These are phyloP conservation scores for Amoebophrya sp. DNA, from an alignment of 169 alveolate genomes.

Conservation along the genomic window DNA sequence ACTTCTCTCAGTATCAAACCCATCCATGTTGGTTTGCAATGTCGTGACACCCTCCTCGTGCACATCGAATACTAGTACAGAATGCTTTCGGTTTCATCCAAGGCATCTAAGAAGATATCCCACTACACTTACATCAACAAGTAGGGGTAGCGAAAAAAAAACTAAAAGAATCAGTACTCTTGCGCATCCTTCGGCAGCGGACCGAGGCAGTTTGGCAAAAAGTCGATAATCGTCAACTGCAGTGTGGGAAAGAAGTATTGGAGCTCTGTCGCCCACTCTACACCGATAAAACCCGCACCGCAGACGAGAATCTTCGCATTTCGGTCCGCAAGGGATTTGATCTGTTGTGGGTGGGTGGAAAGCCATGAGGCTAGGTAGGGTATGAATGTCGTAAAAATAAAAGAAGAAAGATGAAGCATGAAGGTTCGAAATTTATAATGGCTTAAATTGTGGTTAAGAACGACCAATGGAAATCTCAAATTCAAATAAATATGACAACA, in stretches of 20 bases:
- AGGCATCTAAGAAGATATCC: too few relatives aligned
- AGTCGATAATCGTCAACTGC: slow-evolving; percentile 46
- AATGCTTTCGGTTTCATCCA: too few relatives aligned
- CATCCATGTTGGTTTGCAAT: not conserved
- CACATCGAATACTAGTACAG: too few relatives aligned
- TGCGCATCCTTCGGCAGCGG: slow-evolving; percentile 49
- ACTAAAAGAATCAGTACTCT: not conserved
- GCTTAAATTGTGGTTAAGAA: too few relatives aligned
- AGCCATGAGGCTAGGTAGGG: not conserved
- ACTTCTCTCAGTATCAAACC: too few relatives aligned
- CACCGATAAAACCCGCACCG: slow-evolving; percentile 53
- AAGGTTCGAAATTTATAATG: too few relatives aligned
- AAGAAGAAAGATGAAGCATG: too few relatives aligned
- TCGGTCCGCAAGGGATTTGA: slow-evolving; percentile 32
- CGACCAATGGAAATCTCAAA: too few relatives aligned
- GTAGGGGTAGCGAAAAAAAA: not conserved
- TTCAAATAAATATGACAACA: too few relatives aligned
- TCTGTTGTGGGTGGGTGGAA: not conserved
- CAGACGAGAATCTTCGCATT: slow-evolving; percentile 39
- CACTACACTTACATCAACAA: not conserved
- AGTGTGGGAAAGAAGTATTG: slow-evolving; percentile 46
- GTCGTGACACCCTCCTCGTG: not conserved
- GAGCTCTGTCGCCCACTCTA: slow-evolving; percentile 51
- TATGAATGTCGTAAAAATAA: not conserved
- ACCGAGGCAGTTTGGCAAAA: slow-evolving; percentile 47